These are phyloP conservation scores for Chaetomiaceae sp. DNA, from an alignment of 2,329 filamentous ascomycete genomes.

Conservation along the genomic window DNA sequence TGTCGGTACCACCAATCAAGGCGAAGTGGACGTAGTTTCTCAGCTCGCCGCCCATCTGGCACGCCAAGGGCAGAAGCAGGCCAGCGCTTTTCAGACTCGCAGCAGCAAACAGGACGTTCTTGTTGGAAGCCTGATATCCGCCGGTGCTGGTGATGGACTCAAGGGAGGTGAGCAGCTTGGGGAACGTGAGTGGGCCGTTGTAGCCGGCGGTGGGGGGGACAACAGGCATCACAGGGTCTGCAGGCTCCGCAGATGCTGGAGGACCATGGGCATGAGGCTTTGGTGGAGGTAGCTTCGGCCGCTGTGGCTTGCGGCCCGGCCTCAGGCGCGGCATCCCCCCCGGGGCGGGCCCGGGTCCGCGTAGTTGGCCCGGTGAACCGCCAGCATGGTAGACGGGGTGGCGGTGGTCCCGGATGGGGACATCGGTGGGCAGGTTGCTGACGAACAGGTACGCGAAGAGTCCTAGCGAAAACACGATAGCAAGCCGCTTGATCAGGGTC, in stretches of 20 bases:
- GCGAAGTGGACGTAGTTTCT: slow-evolving; percentile 76
- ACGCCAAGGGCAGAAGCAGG: slow-evolving; percentile 72
- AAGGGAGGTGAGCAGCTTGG: slow-evolving; percentile 57
- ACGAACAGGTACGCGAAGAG: slow-evolving; percentile 57
- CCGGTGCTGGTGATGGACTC: slow-evolving; percentile 50
- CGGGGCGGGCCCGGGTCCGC: slow-evolving; percentile 3
- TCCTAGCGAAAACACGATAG: slow-evolving; percentile 40
- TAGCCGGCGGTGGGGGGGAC: slow-evolving; percentile 37
- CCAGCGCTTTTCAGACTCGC: slow-evolving; percentile 68
- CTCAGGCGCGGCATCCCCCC: slow-evolving; percentile 11
- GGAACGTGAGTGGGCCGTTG: slow-evolving; percentile 65
- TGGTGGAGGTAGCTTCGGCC: background rate
- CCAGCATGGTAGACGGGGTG: slow-evolving; percentile 32
- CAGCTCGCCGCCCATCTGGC: slow-evolving; percentile 68
- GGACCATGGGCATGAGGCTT: background rate
- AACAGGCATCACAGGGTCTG: no score
- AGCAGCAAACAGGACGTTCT: slow-evolving; percentile 73
- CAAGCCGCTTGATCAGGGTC: slow-evolving; percentile 47
- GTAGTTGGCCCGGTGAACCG: slow-evolving; percentile 13
- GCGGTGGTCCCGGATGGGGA: slow-evolving; percentile 34
- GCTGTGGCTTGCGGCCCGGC: slow-evolving; percentile 11
- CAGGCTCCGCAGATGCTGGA: no score
- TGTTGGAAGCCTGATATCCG: slow-evolving; percentile 46
- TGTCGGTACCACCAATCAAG: slow-evolving; percentile 65
- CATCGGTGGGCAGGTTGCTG: slow-evolving; percentile 51